phyloP scores from a whole-genome alignment of 805 yeast genomes.

The Metschnikowia chrysomelidarum region DNA sequence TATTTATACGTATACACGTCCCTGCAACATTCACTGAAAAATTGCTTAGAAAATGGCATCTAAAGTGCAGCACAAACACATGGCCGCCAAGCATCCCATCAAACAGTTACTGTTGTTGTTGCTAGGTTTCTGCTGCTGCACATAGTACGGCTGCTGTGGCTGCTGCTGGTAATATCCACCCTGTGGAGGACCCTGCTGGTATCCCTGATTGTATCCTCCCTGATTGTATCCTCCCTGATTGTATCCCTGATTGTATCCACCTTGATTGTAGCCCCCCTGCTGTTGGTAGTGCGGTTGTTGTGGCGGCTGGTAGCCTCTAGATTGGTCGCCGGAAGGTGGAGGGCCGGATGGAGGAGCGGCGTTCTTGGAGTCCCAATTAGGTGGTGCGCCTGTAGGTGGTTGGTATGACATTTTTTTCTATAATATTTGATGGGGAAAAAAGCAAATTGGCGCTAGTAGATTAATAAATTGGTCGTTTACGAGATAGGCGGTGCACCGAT shows the following conservation, averaged over 20 bases:
- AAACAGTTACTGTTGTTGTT: constrained; percentile 34
- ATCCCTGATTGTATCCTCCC: constrained; percentile 15
- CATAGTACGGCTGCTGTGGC: constrained; percentile 39
- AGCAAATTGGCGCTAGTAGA: no score
- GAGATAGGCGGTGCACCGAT: no score
- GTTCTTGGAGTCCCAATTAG: constrained; percentile 22
- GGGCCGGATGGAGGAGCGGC: constrained; percentile 16
- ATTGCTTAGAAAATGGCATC: constrained; percentile 24
- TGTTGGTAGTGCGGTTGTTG: constrained; percentile 18
- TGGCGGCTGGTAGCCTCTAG: constrained; percentile 23
- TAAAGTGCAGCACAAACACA: constrained; percentile 38
- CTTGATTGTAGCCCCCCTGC: no score
- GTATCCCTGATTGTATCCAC: constrained; percentile 13
- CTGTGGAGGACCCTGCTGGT: constrained; percentile 26
- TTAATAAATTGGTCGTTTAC: no score
- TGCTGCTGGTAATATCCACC: constrained; percentile 39
- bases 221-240: constrained; percentile 12
- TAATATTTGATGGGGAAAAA: no score
- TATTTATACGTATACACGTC: no score
- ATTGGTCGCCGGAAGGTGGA: constrained; percentile 17
- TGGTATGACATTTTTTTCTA: constrained; percentile 19
- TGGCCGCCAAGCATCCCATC: constrained; percentile 40
- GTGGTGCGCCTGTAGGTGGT: constrained; percentile 32
- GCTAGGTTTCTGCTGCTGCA: constrained; percentile 36
- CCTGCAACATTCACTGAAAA: no score